Conservation (phyloP, 306 rosid species). For the Fragaria iinumae region DNA sequence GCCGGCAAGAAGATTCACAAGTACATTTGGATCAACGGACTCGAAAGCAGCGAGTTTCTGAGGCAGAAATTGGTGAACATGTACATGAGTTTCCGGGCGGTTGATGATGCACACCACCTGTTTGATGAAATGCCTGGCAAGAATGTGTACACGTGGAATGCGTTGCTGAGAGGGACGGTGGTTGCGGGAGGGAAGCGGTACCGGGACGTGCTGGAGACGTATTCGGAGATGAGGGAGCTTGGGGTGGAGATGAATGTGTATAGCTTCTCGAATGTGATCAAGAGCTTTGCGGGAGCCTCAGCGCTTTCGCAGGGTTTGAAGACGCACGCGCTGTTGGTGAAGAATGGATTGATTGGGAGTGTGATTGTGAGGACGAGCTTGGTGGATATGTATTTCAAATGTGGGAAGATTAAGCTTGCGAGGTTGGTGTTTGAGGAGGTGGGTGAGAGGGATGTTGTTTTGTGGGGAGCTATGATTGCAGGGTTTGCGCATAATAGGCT, state of each 20-base stretch:
- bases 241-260: conserved; percentile 77
- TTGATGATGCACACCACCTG: conserved; percentile 48
- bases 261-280: conserved; percentile 63
- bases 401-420: conserved; percentile 52
- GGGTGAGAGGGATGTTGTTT: conserved; percentile 51
- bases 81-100: conserved; percentile 60
- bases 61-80: conserved; percentile 51
- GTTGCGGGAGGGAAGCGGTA: conserved; percentile 52
- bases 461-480: conserved; percentile 64
- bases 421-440: conserved; percentile 50
- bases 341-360: conserved; percentile 67
- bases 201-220: conserved; percentile 41
- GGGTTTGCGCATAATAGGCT: conserved; percentile 53
- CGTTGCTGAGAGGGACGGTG: conserved; percentile 71
- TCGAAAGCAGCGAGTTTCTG: conserved; percentile 50
- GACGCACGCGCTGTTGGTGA: conserved; percentile 63
- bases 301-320: conserved; percentile 66
- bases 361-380: conserved; percentile 44
- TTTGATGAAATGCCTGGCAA: conserved; percentile 45
- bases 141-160: conserved; percentile 71
- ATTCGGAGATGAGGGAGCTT: conserved; percentile 50
- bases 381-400: conserved; percentile 43
- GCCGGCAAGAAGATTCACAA: conserved; percentile 47
- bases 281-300: conserved; percentile 69
- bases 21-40: conserved; percentile 51